Evolutionary conservation across 352 stramenopile genomes (phyloP), one percentile per base, ranked within the genome.

Genomic region (Globisporangium uncinulatum): DNA sequence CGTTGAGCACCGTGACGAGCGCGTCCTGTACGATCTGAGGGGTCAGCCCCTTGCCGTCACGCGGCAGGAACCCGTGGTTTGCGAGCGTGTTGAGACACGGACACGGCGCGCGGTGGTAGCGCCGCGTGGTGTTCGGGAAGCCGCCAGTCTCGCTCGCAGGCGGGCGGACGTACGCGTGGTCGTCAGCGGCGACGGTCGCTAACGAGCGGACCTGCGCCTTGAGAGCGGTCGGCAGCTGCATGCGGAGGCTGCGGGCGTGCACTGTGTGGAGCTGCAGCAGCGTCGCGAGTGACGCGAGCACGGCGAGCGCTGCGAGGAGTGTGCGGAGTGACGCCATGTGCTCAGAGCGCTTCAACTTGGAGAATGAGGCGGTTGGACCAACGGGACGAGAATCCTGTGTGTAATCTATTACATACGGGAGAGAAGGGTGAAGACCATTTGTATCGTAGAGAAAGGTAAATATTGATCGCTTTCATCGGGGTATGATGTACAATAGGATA

Each of bases 21-120:
- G 65, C 70, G 2, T 70, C 6, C 24, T 65, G 67, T 8, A 90
- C 57, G 14, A 83, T 41, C 17, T 67, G 17, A 1, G 68, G 67
- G 2, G 63, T 85, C 7, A 90, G 15, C 4, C 66, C 47, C 57
- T 86, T 90, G 56, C 77, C 77, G 24, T 87, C 67, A 32, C 83
- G 76, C 0, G 78, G 68, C 2, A 92, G n/a, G 54, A 75, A 79
- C 0, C 78, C 78, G 47, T 89, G 79, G 53, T 92, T 92, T 3
- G 82, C 79, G 11, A 92, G 62, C 41, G 76, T 67, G 58, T 92
- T 92, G 36, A 92, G 64, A 24, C 63, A 69, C 36, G 79, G 79
- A 51, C 83, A 92, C 29, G 83, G 79, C 49, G 62, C 65, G 51
- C 76, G 79, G 58, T 87, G 79, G 55, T 76, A 74, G 37, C 48